A percentile compares a stretch with the other conserved stretches of the same genome.
These are phyloP conservation scores for Populus hybrid DNA, from an alignment of 441 rosid species.

Conservation along the genomic window DNA sequence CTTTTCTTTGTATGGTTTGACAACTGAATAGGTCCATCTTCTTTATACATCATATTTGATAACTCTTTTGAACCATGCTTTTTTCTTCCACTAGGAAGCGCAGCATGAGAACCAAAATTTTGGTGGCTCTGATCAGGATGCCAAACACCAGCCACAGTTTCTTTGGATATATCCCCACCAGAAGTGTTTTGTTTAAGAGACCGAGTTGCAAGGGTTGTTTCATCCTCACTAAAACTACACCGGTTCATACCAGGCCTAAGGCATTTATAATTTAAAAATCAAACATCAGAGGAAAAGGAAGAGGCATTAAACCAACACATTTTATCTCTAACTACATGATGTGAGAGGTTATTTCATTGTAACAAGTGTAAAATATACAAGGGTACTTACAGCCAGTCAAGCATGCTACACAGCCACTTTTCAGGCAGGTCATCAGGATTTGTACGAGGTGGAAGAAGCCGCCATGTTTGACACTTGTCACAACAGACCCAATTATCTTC, in stretches of 20 bases:
- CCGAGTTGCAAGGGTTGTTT: conserved; percentile 64
- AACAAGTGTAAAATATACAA: conserved; percentile 5
- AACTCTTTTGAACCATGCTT: conserved; percentile 40
- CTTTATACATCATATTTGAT: conserved; percentile 29
- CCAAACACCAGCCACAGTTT: conserved; percentile 24
- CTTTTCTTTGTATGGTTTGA: conserved; percentile 44
- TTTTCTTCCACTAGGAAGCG: conserved; percentile 41
- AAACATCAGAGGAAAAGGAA: conserved; percentile 21
- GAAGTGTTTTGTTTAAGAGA: conserved; percentile 45
- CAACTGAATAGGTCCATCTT: conserved; percentile 27
- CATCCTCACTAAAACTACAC: conserved; percentile 70
- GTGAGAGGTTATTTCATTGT: conserved; percentile 9
- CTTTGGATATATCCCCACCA: conserved; percentile 23
- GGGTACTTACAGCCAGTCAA: conserved; percentile 92
- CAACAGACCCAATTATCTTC: conserved; percentile 91
- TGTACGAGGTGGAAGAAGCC: conserved; percentile 83
- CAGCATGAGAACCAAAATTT: conserved; percentile 26
- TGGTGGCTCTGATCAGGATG: conserved; percentile 30
- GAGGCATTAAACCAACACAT: background rate
- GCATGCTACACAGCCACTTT: conserved; percentile 97
- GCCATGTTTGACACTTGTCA: conserved; percentile 90
- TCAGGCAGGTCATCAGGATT: conserved; percentile 69
- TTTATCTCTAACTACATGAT: conserved; percentile 8
- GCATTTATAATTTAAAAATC: conserved; percentile 29
- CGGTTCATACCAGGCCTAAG: conserved; percentile 83